Percentiles rank a stretch among this genome's conserved stretches.
These are phyloP conservation scores for Eucalyptus polyanthemos DNA, from an alignment of 345 rosid species.

Conservation along the genomic window DNA sequence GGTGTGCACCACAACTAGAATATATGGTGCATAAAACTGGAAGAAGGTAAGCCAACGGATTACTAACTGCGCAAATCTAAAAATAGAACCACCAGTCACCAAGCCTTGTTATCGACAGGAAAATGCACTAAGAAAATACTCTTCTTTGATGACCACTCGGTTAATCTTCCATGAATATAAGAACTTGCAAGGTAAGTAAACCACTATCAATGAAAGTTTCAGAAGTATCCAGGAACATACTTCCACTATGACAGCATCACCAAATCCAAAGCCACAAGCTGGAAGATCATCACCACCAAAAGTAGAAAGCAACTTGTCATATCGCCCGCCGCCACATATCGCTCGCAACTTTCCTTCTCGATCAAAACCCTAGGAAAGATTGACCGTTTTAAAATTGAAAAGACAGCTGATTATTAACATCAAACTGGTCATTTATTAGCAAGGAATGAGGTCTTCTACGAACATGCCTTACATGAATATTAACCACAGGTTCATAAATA, in stretches of 20 bases:
- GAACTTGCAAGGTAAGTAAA: not conserved
- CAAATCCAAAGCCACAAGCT: slow-evolving; percentile 98
- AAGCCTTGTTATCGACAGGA: not conserved
- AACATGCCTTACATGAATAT: not conserved
- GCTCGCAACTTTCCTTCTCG: slow-evolving; percentile 81
- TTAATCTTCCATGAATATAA: not conserved
- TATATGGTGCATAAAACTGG: not conserved
- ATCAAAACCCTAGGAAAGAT: slow-evolving; percentile 59
- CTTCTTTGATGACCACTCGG: not conserved
- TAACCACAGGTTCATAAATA: not conserved
- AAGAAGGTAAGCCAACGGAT: not conserved
- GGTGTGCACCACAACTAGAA: not conserved
- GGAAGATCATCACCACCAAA: slow-evolving; percentile 93
- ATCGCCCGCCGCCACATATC: slow-evolving; percentile 91
- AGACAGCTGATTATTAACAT: not conserved
- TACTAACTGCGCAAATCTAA: not conserved
- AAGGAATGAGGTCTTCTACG: not conserved
- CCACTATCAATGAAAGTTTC: not conserved
- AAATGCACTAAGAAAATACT: not conserved
- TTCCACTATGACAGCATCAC: slow-evolving; percentile 90
- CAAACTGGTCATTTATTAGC: not conserved
- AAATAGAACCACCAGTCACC: not conserved
- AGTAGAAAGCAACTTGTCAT: slow-evolving; percentile 72
- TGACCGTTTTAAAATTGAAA: not conserved
- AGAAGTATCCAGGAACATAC: slow-evolving; percentile 26